A percentile compares a stretch with the other conserved stretches of the same genome.
Evolutionary conservation across 768 basidiomycete species (phyloP).

Genomic region (Lenzites betulinus): DNA sequence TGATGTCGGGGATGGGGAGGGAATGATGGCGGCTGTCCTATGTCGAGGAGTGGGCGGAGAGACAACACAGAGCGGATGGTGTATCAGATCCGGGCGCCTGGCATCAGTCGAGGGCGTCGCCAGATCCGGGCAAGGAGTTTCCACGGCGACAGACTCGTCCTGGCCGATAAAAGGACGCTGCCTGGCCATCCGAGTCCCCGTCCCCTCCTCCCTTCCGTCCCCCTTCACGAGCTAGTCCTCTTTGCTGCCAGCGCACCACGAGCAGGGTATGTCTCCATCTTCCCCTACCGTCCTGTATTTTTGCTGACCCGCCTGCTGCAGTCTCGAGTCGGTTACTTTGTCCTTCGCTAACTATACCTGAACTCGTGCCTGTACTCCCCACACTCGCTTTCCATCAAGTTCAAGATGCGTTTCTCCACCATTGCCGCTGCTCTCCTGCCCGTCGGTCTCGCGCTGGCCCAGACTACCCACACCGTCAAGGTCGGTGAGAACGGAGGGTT

Average conservation of each 20-base stretch:
- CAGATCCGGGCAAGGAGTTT: conserved; percentile 4
- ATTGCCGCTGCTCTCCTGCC: conserved; percentile 43
- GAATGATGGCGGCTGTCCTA: neutral
- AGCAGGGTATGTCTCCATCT: conserved; percentile 46
- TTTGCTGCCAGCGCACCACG: conserved; percentile 40
- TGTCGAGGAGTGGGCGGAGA: neutral
- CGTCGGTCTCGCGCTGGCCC: conserved; percentile 49
- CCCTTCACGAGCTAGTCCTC: conserved; percentile 35
- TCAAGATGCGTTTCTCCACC: conserved; percentile 54
- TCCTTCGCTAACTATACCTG: conserved; percentile 23
- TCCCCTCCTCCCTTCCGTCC: conserved; percentile 19
- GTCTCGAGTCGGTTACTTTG: conserved; percentile 33
- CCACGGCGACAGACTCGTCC: conserved; percentile 11
- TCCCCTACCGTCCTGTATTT: neutral
- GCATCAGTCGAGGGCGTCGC: neutral
- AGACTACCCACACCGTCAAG: conserved; percentile 27
- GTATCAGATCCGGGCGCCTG: conserved; percentile 10
- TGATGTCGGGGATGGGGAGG: neutral
- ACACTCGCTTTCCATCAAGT: conserved; percentile 14
- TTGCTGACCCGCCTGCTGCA: conserved; percentile 7
- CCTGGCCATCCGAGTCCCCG: conserved; percentile 1
- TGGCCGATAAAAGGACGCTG: conserved; percentile 10
- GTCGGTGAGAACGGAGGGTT: conserved; percentile 32
- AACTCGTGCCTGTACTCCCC: conserved; percentile 16
- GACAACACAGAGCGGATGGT: neutral